Conservation (phyloP, 2,329 filamentous ascomycete genomes). For the Sporothrix schenckii region DNA sequence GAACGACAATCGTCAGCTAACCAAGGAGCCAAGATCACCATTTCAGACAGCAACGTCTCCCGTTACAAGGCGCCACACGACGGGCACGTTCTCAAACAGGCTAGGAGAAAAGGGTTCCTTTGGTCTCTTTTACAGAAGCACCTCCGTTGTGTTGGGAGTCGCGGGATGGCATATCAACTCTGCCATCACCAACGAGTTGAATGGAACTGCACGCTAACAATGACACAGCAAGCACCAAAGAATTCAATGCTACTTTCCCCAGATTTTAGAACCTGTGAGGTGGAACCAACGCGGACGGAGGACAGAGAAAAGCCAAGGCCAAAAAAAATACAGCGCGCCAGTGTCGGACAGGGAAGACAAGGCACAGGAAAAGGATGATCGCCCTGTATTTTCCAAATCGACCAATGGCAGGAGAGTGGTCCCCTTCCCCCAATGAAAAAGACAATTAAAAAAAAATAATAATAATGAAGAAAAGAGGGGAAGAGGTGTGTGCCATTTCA, state of each 20-base stretch:
- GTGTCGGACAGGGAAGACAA: not conserved
- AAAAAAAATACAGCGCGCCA: no score
- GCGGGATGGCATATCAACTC: no score
- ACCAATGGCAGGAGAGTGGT: not conserved
- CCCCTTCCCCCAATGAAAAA: no score
- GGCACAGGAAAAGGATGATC: slow-evolving; percentile 12
- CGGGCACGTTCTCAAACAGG: not conserved
- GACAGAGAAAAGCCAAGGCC: not conserved
- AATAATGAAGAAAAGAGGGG: not conserved
- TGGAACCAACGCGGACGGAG: not conserved
- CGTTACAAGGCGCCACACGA: not conserved
- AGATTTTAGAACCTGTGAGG: slow-evolving; percentile 20
- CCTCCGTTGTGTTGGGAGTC: not conserved
- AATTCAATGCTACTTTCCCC: slow-evolving; percentile 31
- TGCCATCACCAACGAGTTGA: not conserved
- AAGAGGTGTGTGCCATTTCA: slow-evolving; percentile 3
- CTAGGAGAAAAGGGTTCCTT: not conserved
- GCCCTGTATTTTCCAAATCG: not conserved
- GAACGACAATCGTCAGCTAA: not conserved
- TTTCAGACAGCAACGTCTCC: not conserved
- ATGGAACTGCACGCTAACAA: not conserved
- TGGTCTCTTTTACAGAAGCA: not conserved
- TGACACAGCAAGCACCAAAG: not conserved
- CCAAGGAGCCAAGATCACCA: slow-evolving; percentile 2
- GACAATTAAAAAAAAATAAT: no score